Base-by-base conservation (phyloP, 768 basidiomycete species). In the Tephrocybe rancida region DNA sequence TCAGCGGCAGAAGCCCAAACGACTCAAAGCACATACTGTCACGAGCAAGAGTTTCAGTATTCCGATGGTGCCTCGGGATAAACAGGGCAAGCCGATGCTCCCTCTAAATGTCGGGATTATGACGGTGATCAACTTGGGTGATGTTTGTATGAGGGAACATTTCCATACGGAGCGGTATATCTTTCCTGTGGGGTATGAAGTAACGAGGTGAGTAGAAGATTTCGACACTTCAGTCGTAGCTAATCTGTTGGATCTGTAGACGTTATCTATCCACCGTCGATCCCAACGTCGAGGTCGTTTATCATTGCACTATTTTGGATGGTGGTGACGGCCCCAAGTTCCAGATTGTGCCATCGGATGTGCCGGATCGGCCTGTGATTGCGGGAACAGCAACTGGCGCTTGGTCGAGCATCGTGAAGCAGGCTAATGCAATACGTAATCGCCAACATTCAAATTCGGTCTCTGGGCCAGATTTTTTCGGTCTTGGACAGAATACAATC, bases 111-210 rank as follows among this genome's bases (percentile, higher is more conserved):
- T 92, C 16, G 92, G 92, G 27, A 92, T 93, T 65, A 92, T 93
- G 88, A 90, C 88, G 1, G 85, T 94, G 22, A 76, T 86, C 52
- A 83, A 64, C 55, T 74, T 94, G 0, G 92, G 92, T 2, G 81
- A 84, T 47, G 84, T 92, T 6, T 90, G 88, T 63, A 83, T 86
- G 84, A 78, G 88, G 26, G 89, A 92, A 58, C 88, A 92, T 65
- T 93, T 92, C 63, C 88, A 91, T 65, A 92, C 91, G 0, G 90
- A 93, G 66, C 75, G 92, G 48, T 93, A 93, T 64, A 93, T 94
- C 58, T 94, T 91, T 62, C 92, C 92, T 9, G 87, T 92, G 35
- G 90, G 90, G 14, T 93, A 92, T 65, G 88, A 90, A 64, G 88
- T 91, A 5, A 87, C 84, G 3, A 80, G 90, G 90, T 88, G 37